These are phyloP conservation scores for Gigaspora rosea DNA, from an alignment of 192 early-diverging fungal genomes.

Conservation along the genomic window DNA sequence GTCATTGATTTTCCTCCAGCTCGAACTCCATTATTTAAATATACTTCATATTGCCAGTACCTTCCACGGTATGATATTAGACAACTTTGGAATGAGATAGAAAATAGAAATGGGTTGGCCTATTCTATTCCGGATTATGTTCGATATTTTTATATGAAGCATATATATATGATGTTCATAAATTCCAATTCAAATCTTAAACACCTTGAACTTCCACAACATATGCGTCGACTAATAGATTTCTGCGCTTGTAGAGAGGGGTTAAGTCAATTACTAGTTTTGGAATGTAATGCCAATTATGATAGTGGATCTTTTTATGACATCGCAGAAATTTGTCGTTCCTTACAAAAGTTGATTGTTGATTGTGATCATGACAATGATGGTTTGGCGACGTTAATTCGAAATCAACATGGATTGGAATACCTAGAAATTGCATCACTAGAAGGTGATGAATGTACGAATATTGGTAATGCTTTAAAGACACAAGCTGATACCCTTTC, in stretches of 20 bases:
- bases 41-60: neutral
- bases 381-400: neutral
- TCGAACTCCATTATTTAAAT: conserved; percentile 1
- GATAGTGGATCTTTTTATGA: neutral
- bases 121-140: neutral
- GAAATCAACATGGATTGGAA: neutral
- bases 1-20: neutral
- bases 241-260: neutral
- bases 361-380: neutral
- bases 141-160: neutral
- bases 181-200: neutral
- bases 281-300: neutral
- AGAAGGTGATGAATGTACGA: neutral
- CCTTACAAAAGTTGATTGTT: neutral
- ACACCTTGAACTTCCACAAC: neutral
- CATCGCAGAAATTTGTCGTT: neutral
- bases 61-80: neutral
- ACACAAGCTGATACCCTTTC: neutral
- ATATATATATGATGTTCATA: neutral
- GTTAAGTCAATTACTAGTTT: neutral
- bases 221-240: neutral
- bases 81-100: neutral
- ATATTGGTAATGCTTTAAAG: neutral
- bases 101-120: neutral
- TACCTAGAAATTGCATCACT: neutral